Percentiles rank a stretch among this genome's conserved stretches.
These are phyloP conservation scores for Nelumbo lutea DNA, from an alignment of 164 flowering plant species.

Conservation along the genomic window DNA sequence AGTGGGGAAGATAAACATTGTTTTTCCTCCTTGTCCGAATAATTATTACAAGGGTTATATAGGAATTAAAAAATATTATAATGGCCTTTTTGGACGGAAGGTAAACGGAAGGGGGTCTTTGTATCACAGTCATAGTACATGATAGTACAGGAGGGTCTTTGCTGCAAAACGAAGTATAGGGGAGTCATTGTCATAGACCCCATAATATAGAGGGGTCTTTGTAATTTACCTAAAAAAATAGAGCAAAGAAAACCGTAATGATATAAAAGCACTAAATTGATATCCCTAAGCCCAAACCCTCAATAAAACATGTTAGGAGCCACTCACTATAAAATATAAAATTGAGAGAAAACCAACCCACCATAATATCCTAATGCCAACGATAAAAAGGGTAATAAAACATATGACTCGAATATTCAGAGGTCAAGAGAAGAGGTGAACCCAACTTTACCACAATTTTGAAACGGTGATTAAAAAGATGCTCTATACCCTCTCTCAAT, in stretches of 20 bases:
- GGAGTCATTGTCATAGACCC: too few species aligned
- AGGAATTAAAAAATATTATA: too few species aligned
- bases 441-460: neutral
- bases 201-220: too few species aligned
- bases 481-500: neutral
- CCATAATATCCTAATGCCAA: constrained; percentile 5
- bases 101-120: too few species aligned
- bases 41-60: too few species aligned
- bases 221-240: neutral
- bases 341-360: neutral
- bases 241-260: neutral
- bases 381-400: neutral
- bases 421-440: neutral
- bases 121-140: too few species aligned
- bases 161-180: too few species aligned
- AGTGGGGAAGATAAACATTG: too few species aligned
- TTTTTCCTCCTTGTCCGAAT: too few species aligned
- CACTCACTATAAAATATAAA: too few species aligned
- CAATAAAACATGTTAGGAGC: constrained; percentile 10
- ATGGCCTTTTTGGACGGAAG: too few species aligned
- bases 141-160: too few species aligned
- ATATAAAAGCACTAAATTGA: constrained; percentile 6
- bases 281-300: neutral
- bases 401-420: constrained; percentile 5
- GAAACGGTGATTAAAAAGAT: neutral